phyloP scores from a whole-genome alignment of 2,329 filamentous ascomycete genomes.

The Aspergillus tamarii region DNA sequence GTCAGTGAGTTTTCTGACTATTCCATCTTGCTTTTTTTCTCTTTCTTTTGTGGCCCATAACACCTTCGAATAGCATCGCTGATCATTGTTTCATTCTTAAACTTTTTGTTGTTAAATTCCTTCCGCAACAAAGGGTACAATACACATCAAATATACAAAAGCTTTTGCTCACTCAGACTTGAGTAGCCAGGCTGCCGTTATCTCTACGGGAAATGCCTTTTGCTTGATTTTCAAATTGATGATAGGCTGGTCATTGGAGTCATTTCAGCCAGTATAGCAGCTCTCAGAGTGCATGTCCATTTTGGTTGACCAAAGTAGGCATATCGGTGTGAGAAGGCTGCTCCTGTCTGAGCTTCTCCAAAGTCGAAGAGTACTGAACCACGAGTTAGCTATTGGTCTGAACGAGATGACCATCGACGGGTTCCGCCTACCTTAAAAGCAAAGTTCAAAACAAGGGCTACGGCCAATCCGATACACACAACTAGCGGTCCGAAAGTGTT shows the following conservation, averaged over 20 bases:
- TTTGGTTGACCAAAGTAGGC: constrained; percentile 24
- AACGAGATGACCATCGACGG: background rate
- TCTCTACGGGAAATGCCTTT: background rate
- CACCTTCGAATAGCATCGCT: background rate
- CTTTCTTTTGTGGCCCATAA: background rate
- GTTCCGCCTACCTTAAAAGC: constrained; percentile 66
- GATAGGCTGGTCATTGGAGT: background rate
- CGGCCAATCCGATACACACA: constrained; percentile 76
- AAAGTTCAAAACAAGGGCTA: constrained; percentile 85
- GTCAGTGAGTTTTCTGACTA: background rate
- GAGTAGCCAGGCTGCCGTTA: background rate
- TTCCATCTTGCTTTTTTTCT: background rate
- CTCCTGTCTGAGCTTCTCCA: constrained; percentile 26
- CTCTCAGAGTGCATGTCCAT: constrained; percentile 23
- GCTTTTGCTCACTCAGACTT: background rate
- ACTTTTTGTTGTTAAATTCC: background rate
- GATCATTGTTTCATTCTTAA: background rate
- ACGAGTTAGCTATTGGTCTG: constrained; percentile 17
- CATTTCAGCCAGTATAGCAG: background rate
- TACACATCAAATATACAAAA: background rate
- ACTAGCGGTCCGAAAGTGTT: constrained; percentile 82
- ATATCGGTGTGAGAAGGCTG: constrained; percentile 14
- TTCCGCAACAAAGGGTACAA: background rate
- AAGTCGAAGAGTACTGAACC: constrained; percentile 34
- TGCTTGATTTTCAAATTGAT: background rate